Base-by-base conservation (phyloP, 176 grass and related monocot genomes). In the Ensete glaucum region DNA sequence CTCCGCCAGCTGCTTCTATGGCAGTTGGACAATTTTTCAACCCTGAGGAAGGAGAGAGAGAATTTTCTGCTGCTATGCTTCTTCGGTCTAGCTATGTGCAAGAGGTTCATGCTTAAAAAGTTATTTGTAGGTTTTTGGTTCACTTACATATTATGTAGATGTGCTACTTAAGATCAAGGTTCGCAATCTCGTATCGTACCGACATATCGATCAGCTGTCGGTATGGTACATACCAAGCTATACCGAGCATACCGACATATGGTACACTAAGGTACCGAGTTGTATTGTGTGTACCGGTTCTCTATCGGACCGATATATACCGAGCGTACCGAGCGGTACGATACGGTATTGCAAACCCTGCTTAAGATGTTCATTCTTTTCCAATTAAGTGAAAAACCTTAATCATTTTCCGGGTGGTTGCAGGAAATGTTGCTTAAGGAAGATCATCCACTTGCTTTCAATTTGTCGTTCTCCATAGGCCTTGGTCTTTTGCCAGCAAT, bases 11-110 rank as follows among this genome's bases (percentile, higher is more conserved):
- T 0, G 86, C 88, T 79, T 98, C 90, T 67, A 98, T 98, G 95
- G 95, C 95, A 79, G 95, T 93, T 71, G 90, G 95, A 60, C 90
- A 98, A 81, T 98, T 98, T 79, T 98, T 98, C 81, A 87, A 93
- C 80, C 95, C 90, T 24, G 73, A 80, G 69, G 85, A 91, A 85
- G 90, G 95, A 62, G 59, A 85, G 57, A 91, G 73, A 67, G 26
- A 78, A 67, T 71, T 91, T 64, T 93, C 90, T 82, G 73, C 76
- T 78, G 66, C 67, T 17, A 85, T 24, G 53, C 85, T 91, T 81
- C 71, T 91, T 56, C 68, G 60, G 57, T 91, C 95, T 78, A 89
- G 75, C 81, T 87, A 91, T 82, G 52, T 65, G 82, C 82, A 80
- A 71, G 70, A 90, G 86, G 91, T 95, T 62, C 74, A 78, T 84